These are phyloP conservation scores for Neonectria hederae DNA, from an alignment of 2,329 filamentous ascomycete species.

Conservation along the genomic window DNA sequence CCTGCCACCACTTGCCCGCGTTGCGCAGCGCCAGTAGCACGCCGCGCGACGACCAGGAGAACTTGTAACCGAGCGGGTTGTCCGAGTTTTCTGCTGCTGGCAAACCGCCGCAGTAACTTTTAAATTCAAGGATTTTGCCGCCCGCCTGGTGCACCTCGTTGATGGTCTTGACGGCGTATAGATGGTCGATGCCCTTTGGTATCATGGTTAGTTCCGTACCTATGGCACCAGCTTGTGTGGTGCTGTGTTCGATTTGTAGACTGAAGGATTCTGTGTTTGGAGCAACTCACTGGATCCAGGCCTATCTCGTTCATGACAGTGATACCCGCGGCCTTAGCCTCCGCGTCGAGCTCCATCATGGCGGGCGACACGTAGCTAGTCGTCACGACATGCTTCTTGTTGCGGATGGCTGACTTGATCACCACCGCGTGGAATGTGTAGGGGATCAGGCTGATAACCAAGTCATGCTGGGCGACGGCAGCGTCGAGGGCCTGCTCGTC, in stretches of 20 bases:
- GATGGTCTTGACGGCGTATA: slow-evolving; percentile 89
- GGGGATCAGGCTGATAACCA: slow-evolving; percentile 86
- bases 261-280: neutral
- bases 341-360: slow-evolving; percentile 87
- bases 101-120: slow-evolving; percentile 86
- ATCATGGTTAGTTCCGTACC: neutral
- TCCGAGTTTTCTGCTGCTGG: slow-evolving; percentile 73
- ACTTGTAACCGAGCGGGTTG: slow-evolving; percentile 92
- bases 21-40: slow-evolving; percentile 89
- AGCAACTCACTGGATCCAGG: slow-evolving; percentile 48
- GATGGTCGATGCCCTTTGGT: slow-evolving; percentile 39
- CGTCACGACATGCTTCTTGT: slow-evolving; percentile 96
- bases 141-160: slow-evolving; percentile 86
- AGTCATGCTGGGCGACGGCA: slow-evolving; percentile 80
- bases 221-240: neutral
- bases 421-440: slow-evolving; percentile 90
- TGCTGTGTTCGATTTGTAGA: neutral
- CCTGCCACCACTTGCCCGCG: slow-evolving; percentile 82
- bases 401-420: slow-evolving; percentile 91
- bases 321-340: slow-evolving; percentile 89
- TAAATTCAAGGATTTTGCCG: slow-evolving; percentile 85
- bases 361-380: slow-evolving; percentile 93
- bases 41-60: slow-evolving; percentile 65
- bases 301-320: slow-evolving; percentile 99
- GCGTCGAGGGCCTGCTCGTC: slow-evolving; percentile 80